Evolutionary conservation across 805 yeast genomes (phyloP).

Genomic region (Isabelozyma pseudorhagii): DNA sequence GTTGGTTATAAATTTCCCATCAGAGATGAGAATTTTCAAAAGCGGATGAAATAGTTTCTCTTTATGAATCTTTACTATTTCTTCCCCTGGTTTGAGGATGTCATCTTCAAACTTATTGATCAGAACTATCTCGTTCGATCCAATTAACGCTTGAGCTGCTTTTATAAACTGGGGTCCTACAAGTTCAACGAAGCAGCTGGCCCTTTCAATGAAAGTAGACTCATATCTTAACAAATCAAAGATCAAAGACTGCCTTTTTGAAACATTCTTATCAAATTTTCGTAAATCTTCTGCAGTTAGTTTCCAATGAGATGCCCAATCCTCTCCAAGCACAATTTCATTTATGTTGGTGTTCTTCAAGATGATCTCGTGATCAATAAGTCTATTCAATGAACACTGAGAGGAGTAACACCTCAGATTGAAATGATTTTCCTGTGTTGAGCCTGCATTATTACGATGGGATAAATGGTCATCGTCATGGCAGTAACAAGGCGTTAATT

Average conservation of each 20-base stretch:
- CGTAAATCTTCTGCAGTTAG: constrained; percentile 51
- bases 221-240: constrained; percentile 74
- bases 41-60: constrained; percentile 56
- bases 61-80: constrained; percentile 54
- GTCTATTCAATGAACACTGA: constrained; percentile 31
- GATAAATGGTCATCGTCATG: constrained; percentile 13
- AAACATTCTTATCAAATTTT: constrained; percentile 47
- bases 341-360: constrained; percentile 20
- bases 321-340: constrained; percentile 37
- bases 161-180: constrained; percentile 41
- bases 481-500: constrained; percentile 47
- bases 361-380: constrained; percentile 23
- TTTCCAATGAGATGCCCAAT: constrained; percentile 70
- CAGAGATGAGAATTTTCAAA: constrained; percentile 50
- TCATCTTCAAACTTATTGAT: constrained; percentile 53
- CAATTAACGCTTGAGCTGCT: constrained; percentile 20
- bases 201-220: constrained; percentile 64
- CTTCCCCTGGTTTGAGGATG: constrained; percentile 55
- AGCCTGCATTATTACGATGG: constrained; percentile 5
- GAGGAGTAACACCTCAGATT: constrained; percentile 33
- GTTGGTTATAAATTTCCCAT: constrained; percentile 64
- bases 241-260: constrained; percentile 69
- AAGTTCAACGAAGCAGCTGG: constrained; percentile 55
- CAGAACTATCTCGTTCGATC: constrained; percentile 15
- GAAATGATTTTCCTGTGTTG: constrained; percentile 8